These are phyloP conservation scores for Ramicandelaber brevisporus DNA, from an alignment of 192 early-diverging fungal genomes.

Conservation along the genomic window DNA sequence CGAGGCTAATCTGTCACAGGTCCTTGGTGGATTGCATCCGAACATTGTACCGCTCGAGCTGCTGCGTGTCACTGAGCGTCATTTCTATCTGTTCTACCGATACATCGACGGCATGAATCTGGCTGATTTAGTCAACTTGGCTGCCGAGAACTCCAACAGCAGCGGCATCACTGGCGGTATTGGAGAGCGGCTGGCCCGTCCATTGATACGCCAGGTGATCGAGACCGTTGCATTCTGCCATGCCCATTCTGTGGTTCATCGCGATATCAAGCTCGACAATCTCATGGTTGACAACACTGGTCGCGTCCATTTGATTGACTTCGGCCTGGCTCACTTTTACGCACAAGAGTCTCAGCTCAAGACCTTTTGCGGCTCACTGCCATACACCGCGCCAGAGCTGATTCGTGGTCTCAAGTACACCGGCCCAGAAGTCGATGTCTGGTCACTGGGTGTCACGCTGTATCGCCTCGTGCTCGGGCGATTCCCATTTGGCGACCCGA, in stretches of 20 bases:
- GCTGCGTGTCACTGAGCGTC: constrained; percentile 18
- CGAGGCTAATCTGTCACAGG: constrained; percentile 16
- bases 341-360: constrained; percentile 31
- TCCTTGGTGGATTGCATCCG: constrained; percentile 17
- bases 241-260: constrained; percentile 41
- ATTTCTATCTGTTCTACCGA: constrained; percentile 22
- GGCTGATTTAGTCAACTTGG: constrained; percentile 15
- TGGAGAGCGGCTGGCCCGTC: constrained; percentile 8
- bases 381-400: constrained; percentile 78
- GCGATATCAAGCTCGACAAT: constrained; percentile 85
- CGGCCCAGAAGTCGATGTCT: constrained; percentile 87
- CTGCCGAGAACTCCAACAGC: too few relatives aligned
- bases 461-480: constrained; percentile 60
- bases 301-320: constrained; percentile 66
- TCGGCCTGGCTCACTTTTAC: constrained; percentile 71
- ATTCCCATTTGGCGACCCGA: constrained; percentile 31
- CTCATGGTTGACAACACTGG: constrained; percentile 38
- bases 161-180: constrained; percentile 9
- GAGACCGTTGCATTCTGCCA: constrained; percentile 26
- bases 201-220: constrained; percentile 10
- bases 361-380: constrained; percentile 84
- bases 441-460: constrained; percentile 79
- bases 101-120: constrained; percentile 14
- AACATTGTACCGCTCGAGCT: constrained; percentile 17
- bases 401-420: constrained; percentile 68